Conservation (phyloP, 805 yeast genomes). For the Blastobotrys americana region DNA sequence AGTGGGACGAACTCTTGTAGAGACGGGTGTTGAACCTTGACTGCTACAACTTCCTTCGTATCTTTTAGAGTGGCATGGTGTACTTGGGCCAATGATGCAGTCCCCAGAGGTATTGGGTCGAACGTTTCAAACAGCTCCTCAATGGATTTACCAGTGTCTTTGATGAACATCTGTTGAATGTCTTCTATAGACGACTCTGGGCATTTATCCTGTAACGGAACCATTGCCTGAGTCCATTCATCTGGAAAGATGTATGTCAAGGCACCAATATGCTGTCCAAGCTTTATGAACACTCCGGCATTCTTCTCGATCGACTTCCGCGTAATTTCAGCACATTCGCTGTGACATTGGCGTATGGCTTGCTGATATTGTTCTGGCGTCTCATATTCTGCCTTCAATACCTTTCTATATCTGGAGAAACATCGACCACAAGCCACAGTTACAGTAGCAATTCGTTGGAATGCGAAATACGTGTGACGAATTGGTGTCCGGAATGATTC, state of each 20-base stretch:
- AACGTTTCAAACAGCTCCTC: conserved; percentile 62
- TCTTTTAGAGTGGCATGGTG: conserved; percentile 61
- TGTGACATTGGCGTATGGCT: conserved; percentile 63
- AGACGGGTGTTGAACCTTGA: conserved; percentile 90
- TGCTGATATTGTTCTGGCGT: conserved; percentile 39
- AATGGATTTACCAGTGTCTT: conserved; percentile 57
- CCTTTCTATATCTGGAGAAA: conserved; percentile 57
- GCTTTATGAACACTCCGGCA: conserved; percentile 88
- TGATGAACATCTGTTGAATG: conserved; percentile 54
- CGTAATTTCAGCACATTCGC: conserved; percentile 70
- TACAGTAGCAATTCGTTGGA: conserved; percentile 27
- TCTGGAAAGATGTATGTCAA: conserved; percentile 82
- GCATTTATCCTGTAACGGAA: conserved; percentile 84
- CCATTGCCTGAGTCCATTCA: conserved; percentile 95
- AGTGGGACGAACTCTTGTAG: conserved; percentile 82
- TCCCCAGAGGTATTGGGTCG: conserved; percentile 75
- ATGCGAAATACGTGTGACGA: conserved; percentile 19
- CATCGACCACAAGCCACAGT: conserved; percentile 60
- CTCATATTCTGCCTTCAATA: conserved; percentile 41
- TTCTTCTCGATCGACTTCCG: conserved; percentile 70
- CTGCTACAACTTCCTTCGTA: conserved; percentile 74
- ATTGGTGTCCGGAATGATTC: conserved; percentile 20
- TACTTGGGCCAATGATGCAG: conserved; percentile 94
- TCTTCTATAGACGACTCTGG: conserved; percentile 72
- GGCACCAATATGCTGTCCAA: conserved; percentile 93